Base-by-base conservation (phyloP, 805 yeast genomes). In the Myxozyma lipomycoides region DNA sequence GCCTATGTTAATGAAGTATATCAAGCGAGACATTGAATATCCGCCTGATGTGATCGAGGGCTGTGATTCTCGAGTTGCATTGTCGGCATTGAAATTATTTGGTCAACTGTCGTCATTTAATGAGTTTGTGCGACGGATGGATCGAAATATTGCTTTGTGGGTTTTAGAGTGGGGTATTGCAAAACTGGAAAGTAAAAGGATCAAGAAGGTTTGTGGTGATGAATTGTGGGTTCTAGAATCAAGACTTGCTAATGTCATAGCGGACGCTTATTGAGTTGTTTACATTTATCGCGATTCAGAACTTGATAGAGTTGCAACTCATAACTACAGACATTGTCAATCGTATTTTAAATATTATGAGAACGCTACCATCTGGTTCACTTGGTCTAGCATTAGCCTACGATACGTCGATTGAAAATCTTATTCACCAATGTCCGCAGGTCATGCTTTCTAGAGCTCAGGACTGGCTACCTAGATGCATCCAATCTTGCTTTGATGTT, bases 121-220 rank as follows among this genome's bases (percentile, higher is more conserved):
- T 9, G 3, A 25, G 9, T 23, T 50, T 4, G 51, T 35, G 6
- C 37, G 43, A 4, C 6, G 6, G 10, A 52, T 55, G 15, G 55
- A 53, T 21, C 32, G 45, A 5, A 45, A 43, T n/a, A 45, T 39
- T 3, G 52, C 40, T 3, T 12, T 39, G 7, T 48, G 46, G 54
- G 28, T 55, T n/a, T 26, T 48, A 43, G 22, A 41, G n/a, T 18
- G 39, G 22, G 43, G 45, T 24, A 32, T 48, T 1, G n/a, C 36
- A 15, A 34, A 45, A 6, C 21, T 51, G 15, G 58, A 55, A 38
- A 2, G 32, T 21, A 47, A 44, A 21, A 23, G 34, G 18, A 7
- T 37, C 7, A 47, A 44, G 15, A 54, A 53, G 49, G 58, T 52
- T 30, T n/a, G n/a, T n/a, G n/a, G n/a, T n/a, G n/a, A n/a, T n/a